Conservation (phyloP, 1,139 yeast genomes). For the Entelexis paramagnoliae region DNA sequence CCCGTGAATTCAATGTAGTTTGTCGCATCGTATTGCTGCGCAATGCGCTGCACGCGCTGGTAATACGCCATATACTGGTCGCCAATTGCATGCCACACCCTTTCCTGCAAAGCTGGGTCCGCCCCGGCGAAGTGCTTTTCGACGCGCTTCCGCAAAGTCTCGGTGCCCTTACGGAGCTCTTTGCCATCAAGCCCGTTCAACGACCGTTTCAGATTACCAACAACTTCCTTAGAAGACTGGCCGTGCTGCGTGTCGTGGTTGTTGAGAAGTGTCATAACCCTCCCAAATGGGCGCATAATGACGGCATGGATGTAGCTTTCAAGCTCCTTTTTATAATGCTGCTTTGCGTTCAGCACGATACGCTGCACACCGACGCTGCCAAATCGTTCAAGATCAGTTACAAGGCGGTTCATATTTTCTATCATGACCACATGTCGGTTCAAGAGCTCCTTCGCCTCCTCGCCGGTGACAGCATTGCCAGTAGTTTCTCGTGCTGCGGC, state of each 20-base stretch:
- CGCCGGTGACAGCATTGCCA: slow-evolving; percentile 29
- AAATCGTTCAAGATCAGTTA: slow-evolving; percentile 40
- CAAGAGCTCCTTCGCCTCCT: slow-evolving; percentile 47
- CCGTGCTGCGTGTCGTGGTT: slow-evolving; percentile 45
- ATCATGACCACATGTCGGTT: slow-evolving; percentile 51
- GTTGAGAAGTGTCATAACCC: slow-evolving; percentile 52
- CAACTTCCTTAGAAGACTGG: slow-evolving; percentile 42
- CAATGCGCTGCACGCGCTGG: slow-evolving; percentile 35
- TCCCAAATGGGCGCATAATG: slow-evolving; percentile 52
- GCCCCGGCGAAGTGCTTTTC: slow-evolving; percentile 45
- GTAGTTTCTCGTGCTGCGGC: slow-evolving; percentile 15
- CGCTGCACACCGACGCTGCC: slow-evolving; percentile 26
- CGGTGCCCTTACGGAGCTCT: slow-evolving; percentile 49
- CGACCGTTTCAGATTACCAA: slow-evolving; percentile 49
- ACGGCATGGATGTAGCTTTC: slow-evolving; percentile 43
- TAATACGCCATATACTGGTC: slow-evolving; percentile 41
- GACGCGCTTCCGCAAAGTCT: slow-evolving; percentile 47
- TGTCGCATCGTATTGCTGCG: slow-evolving; percentile 39
- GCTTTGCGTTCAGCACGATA: slow-evolving; percentile 30
- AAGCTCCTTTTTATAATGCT: slow-evolving; percentile 39
- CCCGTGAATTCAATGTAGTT: slow-evolving; percentile 18
- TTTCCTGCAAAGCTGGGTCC: slow-evolving; percentile 33
- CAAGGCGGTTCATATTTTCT: slow-evolving; percentile 51
- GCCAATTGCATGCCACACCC: slow-evolving; percentile 45
- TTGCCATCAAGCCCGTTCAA: slow-evolving; percentile 46